phyloP scores from a whole-genome alignment of 371 early-diverging fungal species.

The Rhizopus stolonifer region DNA sequence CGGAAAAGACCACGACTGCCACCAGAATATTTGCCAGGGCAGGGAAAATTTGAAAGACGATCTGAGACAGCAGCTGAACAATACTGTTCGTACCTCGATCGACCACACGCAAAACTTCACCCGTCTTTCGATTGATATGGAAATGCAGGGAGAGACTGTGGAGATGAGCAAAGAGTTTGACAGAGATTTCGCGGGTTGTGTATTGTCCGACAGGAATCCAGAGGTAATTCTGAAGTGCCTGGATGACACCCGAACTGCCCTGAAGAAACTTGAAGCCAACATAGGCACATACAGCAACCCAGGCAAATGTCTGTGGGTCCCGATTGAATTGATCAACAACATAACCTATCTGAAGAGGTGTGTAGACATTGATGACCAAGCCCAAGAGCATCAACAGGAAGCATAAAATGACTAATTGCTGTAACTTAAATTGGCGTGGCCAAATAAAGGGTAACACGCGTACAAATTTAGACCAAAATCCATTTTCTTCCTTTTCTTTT shows the following conservation, averaged over 20 bases:
- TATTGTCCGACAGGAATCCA: slow-evolving; percentile 93
- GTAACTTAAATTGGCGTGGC: slow-evolving; percentile 73
- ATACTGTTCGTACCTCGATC: slow-evolving; percentile 88
- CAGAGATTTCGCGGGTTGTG: slow-evolving; percentile 84
- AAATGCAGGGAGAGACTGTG: slow-evolving; percentile 83
- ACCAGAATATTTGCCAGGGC: slow-evolving; percentile 83
- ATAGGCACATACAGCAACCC: slow-evolving; percentile 72
- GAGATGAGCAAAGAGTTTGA: slow-evolving; percentile 86
- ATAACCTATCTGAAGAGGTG: slow-evolving; percentile 78
- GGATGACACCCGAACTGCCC: slow-evolving; percentile 77
- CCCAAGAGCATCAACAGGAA: slow-evolving; percentile 72
- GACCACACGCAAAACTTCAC: slow-evolving; percentile 85
- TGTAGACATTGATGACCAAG: slow-evolving; percentile 80
- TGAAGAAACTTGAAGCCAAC: slow-evolving; percentile 76
- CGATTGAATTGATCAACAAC: slow-evolving; percentile 67
- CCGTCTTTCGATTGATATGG: slow-evolving; percentile 92
- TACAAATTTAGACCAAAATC: slow-evolving; percentile 56
- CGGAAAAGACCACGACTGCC: slow-evolving; percentile 73
- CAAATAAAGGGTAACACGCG: slow-evolving; percentile 82
- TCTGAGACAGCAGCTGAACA: slow-evolving; percentile 75
- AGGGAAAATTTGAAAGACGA: slow-evolving; percentile 89
- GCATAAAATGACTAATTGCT: slow-evolving; percentile 69
- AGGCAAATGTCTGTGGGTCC: slow-evolving; percentile 33
- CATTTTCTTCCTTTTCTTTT: slow-evolving; percentile 39
- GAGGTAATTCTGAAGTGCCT: slow-evolving; percentile 73